Base-by-base conservation (phyloP, 140 eudicot genomes). In the Cichorium intybus region DNA sequence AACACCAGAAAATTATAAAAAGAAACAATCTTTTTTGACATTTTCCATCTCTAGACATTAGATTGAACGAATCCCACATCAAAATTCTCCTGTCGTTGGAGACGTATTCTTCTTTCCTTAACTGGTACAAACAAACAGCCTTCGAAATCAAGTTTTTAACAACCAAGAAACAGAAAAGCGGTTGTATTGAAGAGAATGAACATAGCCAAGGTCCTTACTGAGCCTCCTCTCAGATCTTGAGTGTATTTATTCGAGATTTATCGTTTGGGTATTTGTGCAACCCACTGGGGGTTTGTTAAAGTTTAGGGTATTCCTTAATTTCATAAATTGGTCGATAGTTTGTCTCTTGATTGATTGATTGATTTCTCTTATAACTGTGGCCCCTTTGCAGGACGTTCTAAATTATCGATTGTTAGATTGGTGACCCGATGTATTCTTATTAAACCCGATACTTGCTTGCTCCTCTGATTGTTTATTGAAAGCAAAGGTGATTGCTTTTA, bases 211-310 rank as follows among this genome's bases (percentile, higher is more conserved):
- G 78, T 84, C 75, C 75, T 66, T 60, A 74, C 60, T 64, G 56
- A 45, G 18, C 80, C 78, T 77, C 81, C 73, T 77, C 72, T 70
- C 78, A 81, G 87, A 85, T 85, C 92, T 78, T 78, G 78, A 76
- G 33, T 24, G 0, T 5, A 24, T 7, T 17, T 73, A 27, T 54
- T 56, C 55, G 15, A 62, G 71, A 60, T 66, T 82, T 69, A 57
- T 57, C 74, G 72, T 78, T 76, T 71, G 78, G 77, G 73, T 78
- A 64, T 72, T 51, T 31, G 4, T 69, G 37, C 16, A 61, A 73
- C 75, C 79, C 29, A 78, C 73, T 72, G 27, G 23, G 64, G 68
- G 14, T 37, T n/a, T 10, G 20, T 53, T 55, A 37, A 4, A 31
- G 69, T 41, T 64, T 65, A 31, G 18, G 45, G 62, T 60, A 73